These are phyloP conservation scores for Solioccasus polychromus DNA, from an alignment of 768 basidiomycete genomes.

Conservation along the genomic window DNA sequence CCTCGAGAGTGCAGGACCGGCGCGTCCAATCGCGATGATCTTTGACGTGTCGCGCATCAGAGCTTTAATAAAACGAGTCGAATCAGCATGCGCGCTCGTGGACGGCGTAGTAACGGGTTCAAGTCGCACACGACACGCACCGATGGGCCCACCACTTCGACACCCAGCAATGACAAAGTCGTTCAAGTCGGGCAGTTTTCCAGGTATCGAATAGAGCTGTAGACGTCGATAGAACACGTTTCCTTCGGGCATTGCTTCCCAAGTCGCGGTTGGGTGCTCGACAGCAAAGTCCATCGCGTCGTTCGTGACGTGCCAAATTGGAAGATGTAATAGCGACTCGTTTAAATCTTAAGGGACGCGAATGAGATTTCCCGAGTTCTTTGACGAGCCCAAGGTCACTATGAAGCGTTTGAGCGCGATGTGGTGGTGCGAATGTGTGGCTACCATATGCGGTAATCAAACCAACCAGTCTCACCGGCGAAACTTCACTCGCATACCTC, in stretches of 20 bases:
- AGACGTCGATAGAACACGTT: slow-evolving; percentile 85
- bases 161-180: slow-evolving; percentile 83
- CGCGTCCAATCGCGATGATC: slow-evolving; percentile 65
- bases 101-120: too few species aligned
- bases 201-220: slow-evolving; percentile 78
- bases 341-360: background rate
- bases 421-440: background rate
- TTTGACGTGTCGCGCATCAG: slow-evolving; percentile 84
- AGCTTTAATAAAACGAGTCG: slow-evolving; percentile 47
- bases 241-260: slow-evolving; percentile 90
- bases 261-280: slow-evolving; percentile 76
- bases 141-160: slow-evolving; percentile 85
- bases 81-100: slow-evolving; percentile 3
- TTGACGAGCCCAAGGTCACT: background rate
- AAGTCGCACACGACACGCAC: slow-evolving; percentile 50
- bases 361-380: too few species aligned
- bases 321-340: background rate
- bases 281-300: slow-evolving; percentile 36
- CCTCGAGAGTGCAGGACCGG: slow-evolving; percentile 57
- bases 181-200: slow-evolving; percentile 71
- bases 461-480: background rate
- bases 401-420: background rate
- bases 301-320: background rate
- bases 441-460: slow-evolving; percentile 3
- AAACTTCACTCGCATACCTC: too few species aligned